Conservation (phyloP, 345 rosid species). For the Syzygium oleosum region DNA sequence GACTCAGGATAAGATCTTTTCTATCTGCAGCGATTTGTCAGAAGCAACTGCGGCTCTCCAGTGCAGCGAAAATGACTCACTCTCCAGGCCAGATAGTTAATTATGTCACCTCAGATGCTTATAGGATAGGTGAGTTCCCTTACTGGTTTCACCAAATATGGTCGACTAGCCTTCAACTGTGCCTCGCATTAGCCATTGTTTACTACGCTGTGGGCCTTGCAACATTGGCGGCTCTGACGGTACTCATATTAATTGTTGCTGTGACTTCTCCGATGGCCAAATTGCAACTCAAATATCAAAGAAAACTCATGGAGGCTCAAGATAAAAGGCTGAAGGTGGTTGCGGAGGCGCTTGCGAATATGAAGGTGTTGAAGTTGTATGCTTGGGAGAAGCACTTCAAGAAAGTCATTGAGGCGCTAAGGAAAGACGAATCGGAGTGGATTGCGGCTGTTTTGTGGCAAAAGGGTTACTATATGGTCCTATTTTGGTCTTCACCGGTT, state of each 20-base stretch:
- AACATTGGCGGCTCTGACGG: constrained; percentile 23
- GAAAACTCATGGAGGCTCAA: constrained; percentile 28
- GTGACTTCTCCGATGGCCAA: constrained; percentile 28
- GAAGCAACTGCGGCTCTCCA: constrained; percentile 39
- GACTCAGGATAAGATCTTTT: constrained; percentile 35
- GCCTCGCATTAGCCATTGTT: constrained; percentile 31
- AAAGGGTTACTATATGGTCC: constrained; percentile 20
- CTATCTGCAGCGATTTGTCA: constrained; percentile 34
- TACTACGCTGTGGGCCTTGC: constrained; percentile 39
- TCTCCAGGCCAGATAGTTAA: constrained; percentile 35
- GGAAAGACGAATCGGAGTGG: constrained; percentile 34
- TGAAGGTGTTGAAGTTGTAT: constrained; percentile 48
- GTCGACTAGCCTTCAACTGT: constrained; percentile 29
- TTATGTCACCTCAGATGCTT: constrained; percentile 36
- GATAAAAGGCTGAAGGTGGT: constrained; percentile 29
- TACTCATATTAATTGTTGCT: constrained; percentile 17
- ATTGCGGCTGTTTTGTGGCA: constrained; percentile 11
- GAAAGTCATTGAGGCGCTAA: constrained; percentile 20
- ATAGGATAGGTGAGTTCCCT: constrained; percentile 34
- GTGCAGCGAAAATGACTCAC: constrained; percentile 18
- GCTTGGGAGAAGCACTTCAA: constrained; percentile 57
- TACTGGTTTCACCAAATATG: constrained; percentile 43
- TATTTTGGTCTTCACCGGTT: constrained; percentile 38
- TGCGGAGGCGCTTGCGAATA: constrained; percentile 31
- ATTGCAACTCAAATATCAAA: constrained; percentile 28